Evolutionary conservation across 2,329 filamentous ascomycete species (phyloP).

Genomic region (Ascochyta rabiei): DNA sequence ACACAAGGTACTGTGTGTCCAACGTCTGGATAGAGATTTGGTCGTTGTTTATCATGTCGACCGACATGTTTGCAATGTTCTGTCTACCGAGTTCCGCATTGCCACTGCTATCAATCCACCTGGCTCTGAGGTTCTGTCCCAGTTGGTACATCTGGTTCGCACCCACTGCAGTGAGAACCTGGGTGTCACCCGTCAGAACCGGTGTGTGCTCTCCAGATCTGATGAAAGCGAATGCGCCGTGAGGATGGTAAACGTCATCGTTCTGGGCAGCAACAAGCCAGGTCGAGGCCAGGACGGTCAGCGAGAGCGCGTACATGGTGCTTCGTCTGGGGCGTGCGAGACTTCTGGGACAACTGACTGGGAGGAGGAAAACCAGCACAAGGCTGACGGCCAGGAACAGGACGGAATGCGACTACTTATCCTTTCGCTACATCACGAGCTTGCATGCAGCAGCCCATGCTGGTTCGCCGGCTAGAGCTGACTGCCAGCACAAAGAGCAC

Average conservation of each 20-base stretch:
- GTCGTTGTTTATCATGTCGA: slow-evolving; percentile 51
- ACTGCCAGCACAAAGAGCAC: slow-evolving; percentile 28
- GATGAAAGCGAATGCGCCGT: slow-evolving; percentile 60
- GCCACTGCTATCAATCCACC: slow-evolving; percentile 54
- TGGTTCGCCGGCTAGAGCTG: slow-evolving; percentile 19
- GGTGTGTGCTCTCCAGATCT: slow-evolving; percentile 63
- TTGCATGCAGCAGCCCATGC: slow-evolving; percentile 19
- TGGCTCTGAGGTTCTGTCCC: slow-evolving; percentile 58
- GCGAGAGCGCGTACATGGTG: slow-evolving; percentile 37
- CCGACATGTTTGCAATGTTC: slow-evolving; percentile 50
- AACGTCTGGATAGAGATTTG: slow-evolving; percentile 57
- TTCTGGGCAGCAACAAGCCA: slow-evolving; percentile 32
- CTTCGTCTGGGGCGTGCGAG: slow-evolving; percentile 9
- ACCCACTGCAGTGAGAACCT: slow-evolving; percentile 59
- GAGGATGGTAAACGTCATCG: slow-evolving; percentile 41
- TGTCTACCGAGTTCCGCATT: slow-evolving; percentile 29
- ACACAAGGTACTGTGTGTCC: slow-evolving; percentile 55
- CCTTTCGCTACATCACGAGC: slow-evolving; percentile 14
- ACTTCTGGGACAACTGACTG: slow-evolving; percentile 4
- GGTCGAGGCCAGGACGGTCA: slow-evolving; percentile 30
- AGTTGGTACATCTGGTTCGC: slow-evolving; percentile 60
- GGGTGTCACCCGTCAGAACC: slow-evolving; percentile 31
- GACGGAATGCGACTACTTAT: slow-evolving; percentile 23
- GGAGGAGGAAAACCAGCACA: slow-evolving; percentile 6
- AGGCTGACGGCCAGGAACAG: slow-evolving; percentile 6